Base-by-base conservation (phyloP, 176 grass and related monocot genomes). In the Avena atlantica region DNA sequence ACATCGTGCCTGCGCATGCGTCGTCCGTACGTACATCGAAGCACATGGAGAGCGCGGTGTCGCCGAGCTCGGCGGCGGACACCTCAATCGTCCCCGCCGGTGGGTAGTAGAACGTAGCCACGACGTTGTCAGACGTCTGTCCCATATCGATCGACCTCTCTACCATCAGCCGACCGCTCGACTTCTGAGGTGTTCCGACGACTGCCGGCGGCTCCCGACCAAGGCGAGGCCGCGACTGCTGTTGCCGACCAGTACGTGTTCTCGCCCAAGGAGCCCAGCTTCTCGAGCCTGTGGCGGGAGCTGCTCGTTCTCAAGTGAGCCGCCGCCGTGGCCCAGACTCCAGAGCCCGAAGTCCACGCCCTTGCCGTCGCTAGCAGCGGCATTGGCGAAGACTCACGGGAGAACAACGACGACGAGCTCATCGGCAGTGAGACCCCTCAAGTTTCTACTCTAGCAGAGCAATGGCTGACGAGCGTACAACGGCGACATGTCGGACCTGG, bases 211-310 rank as follows among this genome's bases (percentile, higher is more conserved):
- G 19, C 64, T 8, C 53, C 76, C 66, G 14, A 83, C 89, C 24
- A 95, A 81, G 48, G 57, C 0, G 85, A 69, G 0, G 78, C 80
- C 4, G 62, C 83, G 34, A 48, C 69, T 0, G 48, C 77, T 0
- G 86, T 77, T 1, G 23, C 75, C 1, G 93, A 98, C 78, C 90
- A 90, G 2, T 96, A 96, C 81, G 88, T 88, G 56, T 98, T 98
- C 90, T 98, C 96, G 14, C 96, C 96, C 11, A 94, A 95, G 80
- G 96, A 93, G n/a, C 96, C 96, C 24, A 92, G 93, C 74, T 98
- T 93, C 70, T 92, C 93, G 3, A 95, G 92, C 78, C 93, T 92
- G 82, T 98, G 96, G 96, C 79, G 93, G 9, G 93, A 96, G 85
- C 79, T 96, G 10, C 96, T 98, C 0, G 92, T 93, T 15, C 86